Evolutionary conservation across 2,329 filamentous ascomycete genomes (phyloP), one percentile per base, ranked within the genome.

Genomic region (Gnomoniopsis sp.): DNA sequence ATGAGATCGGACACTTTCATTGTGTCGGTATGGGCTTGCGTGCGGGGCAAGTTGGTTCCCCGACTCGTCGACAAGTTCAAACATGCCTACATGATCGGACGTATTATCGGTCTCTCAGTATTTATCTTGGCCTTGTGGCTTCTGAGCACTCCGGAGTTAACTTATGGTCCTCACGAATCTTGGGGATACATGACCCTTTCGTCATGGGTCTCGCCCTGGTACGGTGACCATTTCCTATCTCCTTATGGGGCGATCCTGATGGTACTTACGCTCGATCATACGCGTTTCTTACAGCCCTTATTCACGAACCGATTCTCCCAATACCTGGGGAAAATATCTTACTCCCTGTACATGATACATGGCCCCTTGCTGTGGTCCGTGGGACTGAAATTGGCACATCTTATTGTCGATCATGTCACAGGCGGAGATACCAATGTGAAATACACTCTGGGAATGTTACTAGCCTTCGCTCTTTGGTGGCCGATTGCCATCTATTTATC

Each of bases 281-380:
- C 53, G 15, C 26, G 33, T 1, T 41, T 48, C 38, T 51, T 62
- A 21, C 60, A 62, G 21, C 38, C 54, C 7, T 49, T 62, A 6
- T 62, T 60, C 34, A 62, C 57, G 22, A 62, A 62, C 6, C 30
- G 22, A 11, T 26, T 62, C 17, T 51, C 60, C 8, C 60, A 62
- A 34, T 62, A 60, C 43, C 19, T 62, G 60, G 60, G 60, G 3
- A 59, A n/a, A 33, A 62, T 62, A 6, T 62, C 60, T 0, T 62
- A 55, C 21, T 51, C 57, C 0, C 26, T 62, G 2, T 62, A 62
- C 50, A 34, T 62, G 21, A 38, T 60, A 6, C 60, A 62, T 41
- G 60, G 60, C 1, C 60, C 60, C 7, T 19, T 62, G 30, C 41
- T 62, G 4, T 62, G 60, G 60, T 60, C 60, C 1, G 33, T 60